Percentiles rank a stretch among this genome's conserved stretches.
phyloP scores from a whole-genome alignment of 2,329 filamentous ascomycete genomes.

The Dendryphion nanum region DNA sequence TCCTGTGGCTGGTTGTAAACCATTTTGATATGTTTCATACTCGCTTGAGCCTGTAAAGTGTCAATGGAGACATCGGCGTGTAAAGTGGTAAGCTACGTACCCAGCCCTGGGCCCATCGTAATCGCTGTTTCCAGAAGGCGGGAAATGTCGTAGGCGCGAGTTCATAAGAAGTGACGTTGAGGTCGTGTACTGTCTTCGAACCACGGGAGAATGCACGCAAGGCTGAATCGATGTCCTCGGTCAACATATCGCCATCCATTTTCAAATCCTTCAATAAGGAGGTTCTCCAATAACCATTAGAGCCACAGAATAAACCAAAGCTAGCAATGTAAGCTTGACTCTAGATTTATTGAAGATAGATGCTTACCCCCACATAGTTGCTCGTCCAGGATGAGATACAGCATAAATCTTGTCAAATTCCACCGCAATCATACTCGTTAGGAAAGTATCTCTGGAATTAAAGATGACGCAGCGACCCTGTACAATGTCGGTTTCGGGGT shows the following conservation, averaged over 20 bases:
- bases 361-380: slow-evolving; percentile 42
- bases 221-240: slow-evolving; percentile 52
- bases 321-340: no score
- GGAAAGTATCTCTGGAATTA: slow-evolving; percentile 45
- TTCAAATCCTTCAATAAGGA: slow-evolving; percentile 45
- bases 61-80: neutral
- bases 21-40: slow-evolving; percentile 42
- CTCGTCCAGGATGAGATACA: slow-evolving; percentile 50
- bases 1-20: slow-evolving; percentile 42
- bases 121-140: slow-evolving; percentile 51
- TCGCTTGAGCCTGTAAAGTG: slow-evolving; percentile 43
- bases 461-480: slow-evolving; percentile 52
- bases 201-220: slow-evolving; percentile 46
- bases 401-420: slow-evolving; percentile 55
- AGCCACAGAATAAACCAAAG: slow-evolving; percentile 51
- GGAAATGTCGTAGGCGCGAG: slow-evolving; percentile 46
- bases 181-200: slow-evolving; percentile 47
- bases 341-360: no score
- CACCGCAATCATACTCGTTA: slow-evolving; percentile 49
- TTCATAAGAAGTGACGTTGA: slow-evolving; percentile 51
- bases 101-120: slow-evolving; percentile 54
- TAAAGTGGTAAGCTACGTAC: neutral
- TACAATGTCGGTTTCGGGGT: slow-evolving; percentile 47
- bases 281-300: slow-evolving; percentile 51
- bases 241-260: slow-evolving; percentile 52